A percentile compares a stretch with the other conserved stretches of the same genome.
These are phyloP conservation scores for Parascedosporium putredinis DNA, from an alignment of 2,329 filamentous ascomycete genomes.

Conservation along the genomic window DNA sequence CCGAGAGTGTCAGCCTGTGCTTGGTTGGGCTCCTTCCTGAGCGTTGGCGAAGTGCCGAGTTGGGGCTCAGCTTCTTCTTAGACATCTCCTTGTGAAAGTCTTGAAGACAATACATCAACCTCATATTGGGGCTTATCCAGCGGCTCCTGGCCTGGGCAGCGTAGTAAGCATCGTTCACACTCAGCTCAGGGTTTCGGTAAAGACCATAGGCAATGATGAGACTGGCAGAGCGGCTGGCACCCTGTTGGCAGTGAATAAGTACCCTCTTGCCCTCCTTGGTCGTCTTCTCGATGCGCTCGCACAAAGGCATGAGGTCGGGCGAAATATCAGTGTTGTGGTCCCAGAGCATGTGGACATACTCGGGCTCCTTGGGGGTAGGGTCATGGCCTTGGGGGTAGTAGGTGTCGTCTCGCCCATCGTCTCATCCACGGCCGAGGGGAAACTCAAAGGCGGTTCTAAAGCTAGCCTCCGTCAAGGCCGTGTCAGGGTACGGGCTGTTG, in stretches of 20 bases:
- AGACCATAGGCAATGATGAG: slow-evolving; percentile 79
- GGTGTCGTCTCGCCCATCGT: slow-evolving; percentile 24
- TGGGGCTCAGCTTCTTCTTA: slow-evolving; percentile 34
- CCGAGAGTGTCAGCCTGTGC: slow-evolving; percentile 50
- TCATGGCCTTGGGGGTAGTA: slow-evolving; percentile 44
- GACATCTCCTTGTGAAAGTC: slow-evolving; percentile 62
- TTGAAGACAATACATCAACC: slow-evolving; percentile 78
- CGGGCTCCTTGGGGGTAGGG: slow-evolving; percentile 44
- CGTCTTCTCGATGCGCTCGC: slow-evolving; percentile 64
- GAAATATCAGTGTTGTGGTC: slow-evolving; percentile 84
- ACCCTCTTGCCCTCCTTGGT: slow-evolving; percentile 67
- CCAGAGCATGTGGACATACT: slow-evolving; percentile 83
- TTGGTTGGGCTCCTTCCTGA: slow-evolving; percentile 46
- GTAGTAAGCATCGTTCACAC: slow-evolving; percentile 75
- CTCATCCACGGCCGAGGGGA: slow-evolving; percentile 27
- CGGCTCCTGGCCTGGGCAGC: slow-evolving; percentile 69
- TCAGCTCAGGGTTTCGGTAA: slow-evolving; percentile 65
- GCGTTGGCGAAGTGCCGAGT: slow-evolving; percentile 37
- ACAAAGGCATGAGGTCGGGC: slow-evolving; percentile 62
- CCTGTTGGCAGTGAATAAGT: slow-evolving; percentile 76
- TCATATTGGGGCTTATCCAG: slow-evolving; percentile 91
- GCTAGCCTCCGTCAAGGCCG: slow-evolving; percentile 45
- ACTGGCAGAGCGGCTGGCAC: slow-evolving; percentile 74
- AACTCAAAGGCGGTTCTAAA: slow-evolving; percentile 53
- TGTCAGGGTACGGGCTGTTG: slow-evolving; percentile 39